Evolutionary conservation across 768 basidiomycete species (phyloP), one percentile per base, ranked within the genome.

Genomic region (Mycena indigotica): DNA sequence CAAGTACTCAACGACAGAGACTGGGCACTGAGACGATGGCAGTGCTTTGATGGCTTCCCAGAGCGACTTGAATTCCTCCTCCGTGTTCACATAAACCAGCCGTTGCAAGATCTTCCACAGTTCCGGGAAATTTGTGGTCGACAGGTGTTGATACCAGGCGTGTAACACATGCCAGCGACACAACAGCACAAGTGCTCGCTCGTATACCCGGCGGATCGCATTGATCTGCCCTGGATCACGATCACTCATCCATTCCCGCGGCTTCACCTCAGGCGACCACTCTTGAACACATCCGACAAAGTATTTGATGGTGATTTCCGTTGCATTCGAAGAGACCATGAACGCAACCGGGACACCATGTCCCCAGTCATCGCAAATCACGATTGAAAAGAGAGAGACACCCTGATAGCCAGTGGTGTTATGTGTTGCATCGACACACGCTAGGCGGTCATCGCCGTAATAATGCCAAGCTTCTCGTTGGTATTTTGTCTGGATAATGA

Each of bases 81-180:
- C 3, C 39, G 56, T 56, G 17, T 53, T 45, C 10, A 68, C 59
- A 0, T 57, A 55, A 17, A 70, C 52, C 66, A 62, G 63, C 16
- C 17, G 17, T 44, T 70, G 66, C 13, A 70, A 59, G 3, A 53
- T 45, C 10, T 29, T 41, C 70, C 68, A 70, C 1, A 70, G 53
- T 5, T 62, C 58, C 16, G 60, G 51, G 30, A 32, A 5, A 8
- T 24, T 10, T 5, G 53, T 21, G 16, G 21, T 55, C 17, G 17
- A 5, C 41, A 72, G 58, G 39, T 68, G 67, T 44, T 69, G 62
- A 40, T 68, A 64, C 69, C 68, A 70, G 1, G 66, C 62, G 49
- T 69, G 70, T 5, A 70, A 64, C 35, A 69, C 64, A 49, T 72
- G 70, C 70, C 68, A 70, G 64, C 67, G 66, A 57, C 69, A 69